Evolutionary conservation across 2,329 filamentous ascomycete genomes (phyloP), one percentile per base, ranked within the genome.

Genomic region (Aspergillus clavatus): DNA sequence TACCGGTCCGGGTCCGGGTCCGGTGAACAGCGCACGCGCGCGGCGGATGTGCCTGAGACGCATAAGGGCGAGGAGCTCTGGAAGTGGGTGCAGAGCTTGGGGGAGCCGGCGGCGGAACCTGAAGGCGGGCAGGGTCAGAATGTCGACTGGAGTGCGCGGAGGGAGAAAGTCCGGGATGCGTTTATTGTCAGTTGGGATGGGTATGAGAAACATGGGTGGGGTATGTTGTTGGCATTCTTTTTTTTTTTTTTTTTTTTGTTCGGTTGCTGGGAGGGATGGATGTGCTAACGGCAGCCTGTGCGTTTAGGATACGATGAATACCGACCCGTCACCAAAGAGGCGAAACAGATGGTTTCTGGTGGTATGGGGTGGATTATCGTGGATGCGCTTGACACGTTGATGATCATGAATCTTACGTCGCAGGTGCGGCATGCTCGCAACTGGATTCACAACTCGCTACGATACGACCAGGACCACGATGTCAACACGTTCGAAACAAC

Each of bases 351-450:
- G 91, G 83, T 89, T 5, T 78, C 85, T 3, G 83, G 88, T 51
- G 93, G 91, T 21, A 78, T 98, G 69, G 93, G 93, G 23, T 98
- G 94, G 93, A 97, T 97, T 60, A 96, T 98, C 51, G 85, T 98
- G 46, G 93, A 98, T 71, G 83, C 91, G 10, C 74, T 98, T 52
- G 93, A 98, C 68, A 98, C 93, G 1, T 80, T 97, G 77, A 98
- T 98, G 73, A 76, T 98, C 50, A 98, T 98, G 93, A 97, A 97
- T 66, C 76, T 95, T 53, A 97, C 91, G 11, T 86, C 82, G 24
- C 83, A 90, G 50, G 78, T 98, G 29, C 78, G 83, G 28, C 83
- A 94, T 60, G 91, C 93, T 22, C 79, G 91, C 45, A 81, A 95
- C 62, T 98, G 93, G 93, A 82, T 98, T 38, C 78, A 87, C 1